These are phyloP conservation scores for Saraca asoca DNA, from an alignment of 331 rosid genomes.

Conservation along the genomic window DNA sequence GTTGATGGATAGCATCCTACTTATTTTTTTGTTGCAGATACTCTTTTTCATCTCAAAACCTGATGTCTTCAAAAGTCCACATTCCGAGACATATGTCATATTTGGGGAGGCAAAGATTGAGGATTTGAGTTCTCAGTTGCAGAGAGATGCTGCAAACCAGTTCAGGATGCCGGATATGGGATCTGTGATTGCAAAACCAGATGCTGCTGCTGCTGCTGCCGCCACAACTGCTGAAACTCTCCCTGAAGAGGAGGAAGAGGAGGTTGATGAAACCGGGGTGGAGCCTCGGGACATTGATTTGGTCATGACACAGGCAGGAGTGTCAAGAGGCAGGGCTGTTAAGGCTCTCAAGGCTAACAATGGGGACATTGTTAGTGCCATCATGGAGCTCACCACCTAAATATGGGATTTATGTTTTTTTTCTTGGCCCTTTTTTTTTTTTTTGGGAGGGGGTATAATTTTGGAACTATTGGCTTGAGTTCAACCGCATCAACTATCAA, in stretches of 20 bases:
- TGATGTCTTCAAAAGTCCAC: slow-evolving; percentile 89
- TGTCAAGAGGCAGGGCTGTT: slow-evolving; percentile 82
- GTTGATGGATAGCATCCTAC: not conserved
- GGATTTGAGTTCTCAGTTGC: slow-evolving; percentile 88
- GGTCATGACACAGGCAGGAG: slow-evolving; percentile 94
- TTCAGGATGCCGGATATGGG: slow-evolving; percentile 84
- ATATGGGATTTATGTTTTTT: no score
- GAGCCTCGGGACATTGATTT: slow-evolving; percentile 84
- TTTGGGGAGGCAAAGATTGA: slow-evolving; percentile 92
- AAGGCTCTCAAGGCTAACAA: slow-evolving; percentile 80
- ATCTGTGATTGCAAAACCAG: slow-evolving; percentile 61
- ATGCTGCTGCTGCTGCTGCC: slow-evolving; percentile 52
- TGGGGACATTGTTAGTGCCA: slow-evolving; percentile 91
- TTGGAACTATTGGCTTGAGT: no score
- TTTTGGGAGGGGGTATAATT: no score
- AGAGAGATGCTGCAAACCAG: slow-evolving; percentile 89
- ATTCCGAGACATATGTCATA: slow-evolving; percentile 78
- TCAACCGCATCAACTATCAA: no score
- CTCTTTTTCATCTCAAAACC: slow-evolving; percentile 89
- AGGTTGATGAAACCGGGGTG: slow-evolving; percentile 69
- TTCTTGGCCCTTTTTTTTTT: no score
- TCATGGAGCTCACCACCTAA: slow-evolving; percentile 88
- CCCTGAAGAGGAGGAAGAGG: slow-evolving; percentile 73
- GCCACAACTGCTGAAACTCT: no score
- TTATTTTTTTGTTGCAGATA: slow-evolving; percentile 43